These are phyloP conservation scores for Diatrype stigma DNA, from an alignment of 2,329 filamentous ascomycete species.

Conservation along the genomic window DNA sequence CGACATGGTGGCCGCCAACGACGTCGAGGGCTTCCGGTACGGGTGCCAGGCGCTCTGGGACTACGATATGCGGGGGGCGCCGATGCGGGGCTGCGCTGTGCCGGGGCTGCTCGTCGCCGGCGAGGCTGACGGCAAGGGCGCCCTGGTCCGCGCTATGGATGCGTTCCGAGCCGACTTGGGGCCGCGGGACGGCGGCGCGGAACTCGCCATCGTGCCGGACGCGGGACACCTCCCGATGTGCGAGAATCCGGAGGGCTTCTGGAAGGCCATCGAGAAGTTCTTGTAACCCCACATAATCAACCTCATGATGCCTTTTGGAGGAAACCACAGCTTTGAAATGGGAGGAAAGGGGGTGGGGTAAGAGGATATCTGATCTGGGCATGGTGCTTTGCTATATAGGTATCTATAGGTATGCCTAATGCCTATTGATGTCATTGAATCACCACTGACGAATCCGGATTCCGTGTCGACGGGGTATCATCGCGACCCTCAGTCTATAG, in stretches of 20 bases:
- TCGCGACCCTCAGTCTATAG: too few species aligned
- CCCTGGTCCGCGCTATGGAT: conserved; percentile 75
- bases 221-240: conserved; percentile 84
- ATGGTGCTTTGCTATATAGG: too few species aligned
- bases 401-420: too few species aligned
- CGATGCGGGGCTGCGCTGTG: conserved; percentile 50
- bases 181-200: conserved; percentile 38
- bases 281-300: too few species aligned
- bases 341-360: too few species aligned
- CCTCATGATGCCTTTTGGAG: too few species aligned
- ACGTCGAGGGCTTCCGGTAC: conserved; percentile 64
- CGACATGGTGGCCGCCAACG: conserved; percentile 65
- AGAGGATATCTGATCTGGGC: too few species aligned
- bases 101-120: conserved; percentile 69
- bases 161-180: conserved; percentile 62
- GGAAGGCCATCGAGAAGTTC: conserved; percentile 57
- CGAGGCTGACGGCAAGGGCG: conserved; percentile 64
- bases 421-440: too few species aligned
- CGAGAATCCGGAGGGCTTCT: conserved; percentile 67
- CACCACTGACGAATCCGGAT: too few species aligned
- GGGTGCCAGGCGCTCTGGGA: conserved; percentile 67
- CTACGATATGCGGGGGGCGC: conserved; percentile 61
- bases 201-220: conserved; percentile 61
- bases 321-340: background rate
- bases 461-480: too few species aligned